Evolutionary conservation across 768 basidiomycete genomes (phyloP).

Genomic region (Russula sp.): DNA sequence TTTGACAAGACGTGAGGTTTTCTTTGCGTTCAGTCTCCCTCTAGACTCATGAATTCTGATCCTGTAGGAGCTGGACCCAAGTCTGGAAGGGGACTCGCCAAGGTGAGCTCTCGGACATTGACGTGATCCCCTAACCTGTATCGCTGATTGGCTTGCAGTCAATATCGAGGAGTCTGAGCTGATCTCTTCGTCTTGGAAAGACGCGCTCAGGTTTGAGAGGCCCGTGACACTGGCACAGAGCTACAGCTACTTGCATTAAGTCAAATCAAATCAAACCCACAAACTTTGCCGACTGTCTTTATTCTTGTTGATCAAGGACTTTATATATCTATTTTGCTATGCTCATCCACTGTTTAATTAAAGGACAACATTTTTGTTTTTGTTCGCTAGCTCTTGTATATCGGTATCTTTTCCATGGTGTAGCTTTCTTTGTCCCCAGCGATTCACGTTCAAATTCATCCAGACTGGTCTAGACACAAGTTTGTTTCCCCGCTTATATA

Average conservation of each 20-base stretch:
- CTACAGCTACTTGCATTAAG: background rate
- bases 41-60: background rate
- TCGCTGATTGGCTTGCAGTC: background rate
- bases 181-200: conserved; percentile 2
- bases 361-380: background rate
- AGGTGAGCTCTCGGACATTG: background rate
- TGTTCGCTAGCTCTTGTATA: background rate
- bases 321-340: background rate
- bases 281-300: background rate
- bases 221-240: background rate
- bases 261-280: background rate
- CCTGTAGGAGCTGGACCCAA: background rate
- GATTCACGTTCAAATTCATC: background rate
- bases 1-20: conserved; percentile 1
- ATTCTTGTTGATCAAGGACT: background rate
- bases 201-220: conserved; percentile 8
- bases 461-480: too few relatives aligned
- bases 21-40: background rate
- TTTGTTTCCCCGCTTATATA: too few relatives aligned
- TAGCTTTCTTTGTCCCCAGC: background rate
- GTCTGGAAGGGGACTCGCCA: background rate
- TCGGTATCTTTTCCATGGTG: background rate
- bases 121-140: background rate
- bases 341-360: background rate
- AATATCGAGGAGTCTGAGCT: background rate